Evolutionary conservation across 2,329 filamentous ascomycete genomes (phyloP).

Genomic region (Exserohilum rostratum): DNA sequence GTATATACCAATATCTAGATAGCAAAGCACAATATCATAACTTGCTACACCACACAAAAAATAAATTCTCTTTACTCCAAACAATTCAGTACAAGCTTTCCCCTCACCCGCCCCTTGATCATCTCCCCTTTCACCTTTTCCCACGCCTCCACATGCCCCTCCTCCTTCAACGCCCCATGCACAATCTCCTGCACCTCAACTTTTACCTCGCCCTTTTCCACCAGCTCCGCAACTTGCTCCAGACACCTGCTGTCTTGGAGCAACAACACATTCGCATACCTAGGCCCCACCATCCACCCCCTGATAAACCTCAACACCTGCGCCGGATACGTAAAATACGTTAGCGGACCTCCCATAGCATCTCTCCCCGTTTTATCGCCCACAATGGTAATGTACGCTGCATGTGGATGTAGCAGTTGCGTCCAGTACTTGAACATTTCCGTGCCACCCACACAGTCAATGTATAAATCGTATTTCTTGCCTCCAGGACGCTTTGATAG

Average conservation of each 20-base stretch:
- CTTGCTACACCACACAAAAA: too few relatives aligned
- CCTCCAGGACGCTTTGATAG: slow-evolving; percentile 33
- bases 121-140: slow-evolving; percentile 31
- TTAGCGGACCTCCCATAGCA: slow-evolving; percentile 45
- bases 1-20: too few relatives aligned
- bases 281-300: slow-evolving; percentile 33
- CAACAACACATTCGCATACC: slow-evolving; percentile 39
- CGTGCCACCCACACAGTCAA: slow-evolving; percentile 59
- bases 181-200: slow-evolving; percentile 39
- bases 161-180: slow-evolving; percentile 31
- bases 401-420: slow-evolving; percentile 41
- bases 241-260: slow-evolving; percentile 31
- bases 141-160: slow-evolving; percentile 26
- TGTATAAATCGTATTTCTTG: slow-evolving; percentile 53
- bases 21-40: too few relatives aligned
- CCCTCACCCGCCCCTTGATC: slow-evolving; percentile 36
- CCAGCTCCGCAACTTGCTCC: slow-evolving; percentile 30
- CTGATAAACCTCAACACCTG: slow-evolving; percentile 31
- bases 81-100: slow-evolving; percentile 41
- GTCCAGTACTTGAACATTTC: slow-evolving; percentile 50
- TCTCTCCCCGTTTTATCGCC: slow-evolving; percentile 48
- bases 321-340: slow-evolving; percentile 40
- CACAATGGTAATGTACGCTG: slow-evolving; percentile 52
- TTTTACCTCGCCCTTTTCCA: slow-evolving; percentile 27
- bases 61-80: too few relatives aligned